Evolutionary conservation across 257 asterid genomes (phyloP), one percentile per base, ranked within the genome.

Genomic region (Galeopsis tetrahit): DNA sequence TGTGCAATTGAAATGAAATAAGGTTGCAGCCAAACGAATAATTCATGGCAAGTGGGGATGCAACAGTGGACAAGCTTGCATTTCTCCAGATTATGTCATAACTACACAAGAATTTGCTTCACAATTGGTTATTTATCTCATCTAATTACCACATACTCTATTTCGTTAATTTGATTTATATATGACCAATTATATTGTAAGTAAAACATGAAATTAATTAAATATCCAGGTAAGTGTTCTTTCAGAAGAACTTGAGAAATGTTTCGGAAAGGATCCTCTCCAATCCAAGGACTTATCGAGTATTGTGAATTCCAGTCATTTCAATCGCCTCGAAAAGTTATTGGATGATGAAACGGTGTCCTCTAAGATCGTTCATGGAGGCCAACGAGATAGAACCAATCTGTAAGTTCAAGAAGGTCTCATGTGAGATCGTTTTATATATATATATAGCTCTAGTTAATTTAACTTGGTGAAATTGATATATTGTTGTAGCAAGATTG

Each of bases 11-110:
- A 38, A 75, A 21, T 21, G 28, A 21, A 21, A 21, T 21, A 21
- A 93, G 97, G 94, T 91, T 34, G 84, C 96, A 2, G 89, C 80
- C 15, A 79, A 93, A 69, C 84, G 98, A 56, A 86, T 93, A 68
- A 88, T 89, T 66, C 86, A 85, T 10, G 97, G 97, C 70, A 93
- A 93, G 79, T 93, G 98, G 98, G 94, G 96, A 48, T 80, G 91
- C 79, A 93, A 91, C 74, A 91, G 71, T 13, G 98, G 98, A 59
- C 98, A 93, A 76, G 87, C 98, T 31, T 93, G 98, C 74, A 42
- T 93, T 69, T 59, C 96, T 4, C 96, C 98, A 13, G 97, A 93
- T 80, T 91, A 93, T 44, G 14, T 88, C 5, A 65, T 93, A 55
- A 93, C 97, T 14, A 84, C 97, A 2, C 84, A 82, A 63, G 89